A percentile compares a stretch with the other conserved stretches of the same genome.
These are phyloP conservation scores for Penicillium sp. DNA, from an alignment of 2,329 filamentous ascomycete species.

Conservation along the genomic window DNA sequence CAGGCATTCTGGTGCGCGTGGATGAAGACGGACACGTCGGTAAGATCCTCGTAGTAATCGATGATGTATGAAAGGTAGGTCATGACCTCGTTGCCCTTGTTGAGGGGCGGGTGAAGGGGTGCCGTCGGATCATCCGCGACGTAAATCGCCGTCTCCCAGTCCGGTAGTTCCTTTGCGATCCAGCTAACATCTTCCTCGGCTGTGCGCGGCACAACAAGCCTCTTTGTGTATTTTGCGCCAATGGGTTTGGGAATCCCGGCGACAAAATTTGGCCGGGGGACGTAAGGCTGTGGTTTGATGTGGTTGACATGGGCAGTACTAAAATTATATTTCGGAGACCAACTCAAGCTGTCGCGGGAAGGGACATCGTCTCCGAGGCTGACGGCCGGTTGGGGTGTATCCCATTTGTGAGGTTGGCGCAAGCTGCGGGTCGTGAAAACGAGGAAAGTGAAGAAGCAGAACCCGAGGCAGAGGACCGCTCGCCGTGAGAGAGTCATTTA, in stretches of 20 bases:
- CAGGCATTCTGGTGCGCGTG: constrained; percentile 61
- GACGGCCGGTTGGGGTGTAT: constrained; percentile 38
- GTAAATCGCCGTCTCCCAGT: constrained; percentile 55
- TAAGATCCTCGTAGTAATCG: constrained; percentile 63
- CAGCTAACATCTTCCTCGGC: constrained; percentile 58
- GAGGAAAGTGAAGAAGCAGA: constrained; percentile 36
- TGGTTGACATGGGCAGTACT: constrained; percentile 13
- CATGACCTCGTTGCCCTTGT: constrained; percentile 68
- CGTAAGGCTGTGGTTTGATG: constrained; percentile 23
- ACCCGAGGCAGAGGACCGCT: constrained; percentile 35
- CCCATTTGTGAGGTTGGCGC: constrained; percentile 36
- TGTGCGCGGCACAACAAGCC: constrained; percentile 59
- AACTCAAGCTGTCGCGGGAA: constrained; percentile 10
- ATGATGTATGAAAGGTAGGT: constrained; percentile 66
- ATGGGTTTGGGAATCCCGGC: constrained; percentile 47
- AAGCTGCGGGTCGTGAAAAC: constrained; percentile 34
- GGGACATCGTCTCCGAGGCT: constrained; percentile 41
- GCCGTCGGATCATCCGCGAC: constrained; percentile 57
- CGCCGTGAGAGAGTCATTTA: constrained; percentile 41
- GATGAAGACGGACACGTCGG: constrained; percentile 64
- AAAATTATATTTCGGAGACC: constrained; percentile 20
- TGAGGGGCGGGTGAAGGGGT: constrained; percentile 57
- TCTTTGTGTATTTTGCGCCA: constrained; percentile 57
- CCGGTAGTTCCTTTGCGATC: constrained; percentile 58
- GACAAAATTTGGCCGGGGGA: constrained; percentile 36